phyloP scores from a whole-genome alignment of 2,329 filamentous ascomycete genomes.

The Penicillium sp. region DNA sequence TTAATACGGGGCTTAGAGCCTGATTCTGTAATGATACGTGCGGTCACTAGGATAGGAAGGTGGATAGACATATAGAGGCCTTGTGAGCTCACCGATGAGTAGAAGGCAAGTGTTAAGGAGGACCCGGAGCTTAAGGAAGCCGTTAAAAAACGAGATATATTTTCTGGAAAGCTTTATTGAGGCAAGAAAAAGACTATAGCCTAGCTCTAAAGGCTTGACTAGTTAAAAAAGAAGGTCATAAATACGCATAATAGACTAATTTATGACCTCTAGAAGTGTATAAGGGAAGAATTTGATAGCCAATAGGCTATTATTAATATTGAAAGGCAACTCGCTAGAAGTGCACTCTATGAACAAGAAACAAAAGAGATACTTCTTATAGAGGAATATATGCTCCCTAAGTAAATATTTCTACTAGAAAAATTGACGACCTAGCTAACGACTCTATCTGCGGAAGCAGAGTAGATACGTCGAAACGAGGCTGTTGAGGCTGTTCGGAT shows the following conservation, averaged over 20 bases:
- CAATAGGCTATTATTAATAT: constrained; percentile 8
- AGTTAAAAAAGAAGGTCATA: constrained; percentile 8
- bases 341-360: constrained; percentile 3
- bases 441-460: not conserved
- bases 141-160: constrained; percentile 1
- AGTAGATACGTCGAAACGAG: constrained; percentile 1
- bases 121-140: not conserved
- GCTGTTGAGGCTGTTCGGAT: constrained; percentile 1
- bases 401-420: constrained; percentile 6
- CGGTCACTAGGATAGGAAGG: constrained; percentile 1
- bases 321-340: not conserved
- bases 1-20: constrained; percentile 1
- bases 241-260: constrained; percentile 1
- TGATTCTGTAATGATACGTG: not conserved
- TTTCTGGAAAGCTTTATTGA: constrained; percentile 1
- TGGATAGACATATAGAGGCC: not conserved
- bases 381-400: constrained; percentile 6
- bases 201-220: not conserved
- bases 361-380: constrained; percentile 5
- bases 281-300: constrained; percentile 4
- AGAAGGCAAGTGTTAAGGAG: constrained; percentile 1
- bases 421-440: constrained; percentile 7
- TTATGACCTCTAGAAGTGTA: constrained; percentile 8
- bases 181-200: not conserved
- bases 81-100: constrained; percentile 3